Evolutionary conservation across 164 flowering plant species (phyloP).

Genomic region (Nelumbo lutea): DNA sequence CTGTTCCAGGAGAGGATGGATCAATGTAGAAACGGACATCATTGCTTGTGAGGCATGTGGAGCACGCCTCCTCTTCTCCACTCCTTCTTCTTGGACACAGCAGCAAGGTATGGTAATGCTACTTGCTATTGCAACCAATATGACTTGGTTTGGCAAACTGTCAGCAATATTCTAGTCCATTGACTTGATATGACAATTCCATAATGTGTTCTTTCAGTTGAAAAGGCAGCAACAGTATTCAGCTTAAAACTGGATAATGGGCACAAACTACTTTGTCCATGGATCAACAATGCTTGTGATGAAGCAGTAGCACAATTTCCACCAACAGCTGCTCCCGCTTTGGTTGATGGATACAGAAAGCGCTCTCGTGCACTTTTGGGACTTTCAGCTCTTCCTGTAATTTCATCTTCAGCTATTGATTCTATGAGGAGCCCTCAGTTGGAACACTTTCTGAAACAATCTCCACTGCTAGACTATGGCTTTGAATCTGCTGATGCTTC

Average conservation of each 20-base stretch:
- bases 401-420: conserved; percentile 59
- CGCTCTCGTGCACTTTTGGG: conserved; percentile 44
- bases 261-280: conserved; percentile 80
- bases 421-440: conserved; percentile 61
- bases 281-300: conserved; percentile 85
- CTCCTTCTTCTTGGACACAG: conserved; percentile 76
- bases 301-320: conserved; percentile 79
- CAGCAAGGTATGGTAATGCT: conserved; percentile 60
- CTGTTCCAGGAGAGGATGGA: conserved; percentile 97
- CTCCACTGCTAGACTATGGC: conserved; percentile 25
- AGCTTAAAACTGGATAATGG: conserved; percentile 92
- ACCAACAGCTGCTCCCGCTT: conserved; percentile 43
- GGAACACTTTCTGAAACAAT: conserved; percentile 50
- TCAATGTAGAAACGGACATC: conserved; percentile 78
- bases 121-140: background rate
- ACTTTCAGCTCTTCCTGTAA: conserved; percentile 69
- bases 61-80: conserved; percentile 82
- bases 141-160: background rate
- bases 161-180: background rate
- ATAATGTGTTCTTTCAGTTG: conserved; percentile 48
- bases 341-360: conserved; percentile 60
- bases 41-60: conserved; percentile 91
- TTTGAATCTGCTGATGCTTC: conserved; percentile 21
- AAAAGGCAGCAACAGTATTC: conserved; percentile 84
- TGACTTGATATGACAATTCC: background rate